Evolutionary conservation across 2,329 filamentous ascomycete species (phyloP).

Genomic region (Capronia americana): DNA sequence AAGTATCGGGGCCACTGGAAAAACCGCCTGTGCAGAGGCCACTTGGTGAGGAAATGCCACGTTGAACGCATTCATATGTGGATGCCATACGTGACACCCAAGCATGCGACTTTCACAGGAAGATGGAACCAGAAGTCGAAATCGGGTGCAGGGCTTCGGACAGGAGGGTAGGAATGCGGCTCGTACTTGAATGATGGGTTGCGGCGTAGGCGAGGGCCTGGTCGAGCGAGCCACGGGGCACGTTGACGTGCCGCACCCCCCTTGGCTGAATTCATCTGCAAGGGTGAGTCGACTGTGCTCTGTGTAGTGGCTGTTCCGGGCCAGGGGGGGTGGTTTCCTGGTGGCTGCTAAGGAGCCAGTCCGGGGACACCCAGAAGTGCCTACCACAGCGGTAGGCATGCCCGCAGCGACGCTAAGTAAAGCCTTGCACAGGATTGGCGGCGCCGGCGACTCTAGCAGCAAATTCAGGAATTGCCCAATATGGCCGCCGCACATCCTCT

Average conservation of each 20-base stretch:
- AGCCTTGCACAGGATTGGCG: not conserved
- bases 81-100: conserved; percentile 1
- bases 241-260: not conserved
- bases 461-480: not conserved
- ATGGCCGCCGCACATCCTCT: not conserved
- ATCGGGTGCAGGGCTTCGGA: not conserved
- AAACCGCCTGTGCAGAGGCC: conserved; percentile 8
- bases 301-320: too few species aligned
- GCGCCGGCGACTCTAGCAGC: too few species aligned
- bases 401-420: not conserved
- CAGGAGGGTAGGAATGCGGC: not conserved
- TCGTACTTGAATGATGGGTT: not conserved
- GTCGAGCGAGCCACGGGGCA: not conserved
- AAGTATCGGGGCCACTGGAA: conserved; percentile 1
- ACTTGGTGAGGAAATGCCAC: conserved; percentile 3
- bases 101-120: not conserved
- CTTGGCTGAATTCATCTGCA: not conserved
- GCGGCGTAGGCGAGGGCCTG: too few species aligned
- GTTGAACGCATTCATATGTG: conserved; percentile 16
- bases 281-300: too few species aligned
- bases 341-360: not conserved
- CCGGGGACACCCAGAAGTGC: too few species aligned
- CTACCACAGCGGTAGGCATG: not conserved
- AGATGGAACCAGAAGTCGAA: not conserved
- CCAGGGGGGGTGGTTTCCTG: not conserved